Percentiles rank a stretch among this genome's conserved stretches.
Evolutionary conservation across 1,284 basidiomycete species (phyloP).

Genomic region (Hymenochaete sp.): DNA sequence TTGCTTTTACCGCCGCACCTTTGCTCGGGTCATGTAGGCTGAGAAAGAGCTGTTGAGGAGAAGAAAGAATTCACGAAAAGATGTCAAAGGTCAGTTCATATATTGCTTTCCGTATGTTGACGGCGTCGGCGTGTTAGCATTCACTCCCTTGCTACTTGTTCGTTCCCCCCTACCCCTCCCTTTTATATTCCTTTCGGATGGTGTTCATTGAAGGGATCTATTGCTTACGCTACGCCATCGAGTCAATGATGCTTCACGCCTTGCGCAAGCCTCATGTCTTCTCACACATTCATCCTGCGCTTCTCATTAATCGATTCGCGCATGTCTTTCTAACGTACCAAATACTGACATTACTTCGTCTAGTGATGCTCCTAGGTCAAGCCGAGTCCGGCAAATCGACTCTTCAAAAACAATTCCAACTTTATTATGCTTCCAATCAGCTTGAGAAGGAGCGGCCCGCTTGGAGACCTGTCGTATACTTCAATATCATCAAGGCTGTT

Average conservation of each 20-base stretch:
- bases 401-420: conserved; percentile 72
- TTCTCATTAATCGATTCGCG: neutral
- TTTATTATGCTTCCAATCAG: conserved; percentile 62
- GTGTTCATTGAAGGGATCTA: too few species aligned
- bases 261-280: neutral
- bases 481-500: conserved; percentile 72
- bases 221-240: too few species aligned
- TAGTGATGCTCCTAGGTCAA: conserved; percentile 56
- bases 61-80: conserved; percentile 40
- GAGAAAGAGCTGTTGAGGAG: conserved; percentile 39
- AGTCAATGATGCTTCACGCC: neutral
- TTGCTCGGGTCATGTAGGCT: conserved; percentile 9
- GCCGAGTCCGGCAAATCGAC: conserved; percentile 76
- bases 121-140: too few species aligned
- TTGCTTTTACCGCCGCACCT: neutral
- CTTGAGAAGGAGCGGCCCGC: conserved; percentile 61
- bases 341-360: neutral
- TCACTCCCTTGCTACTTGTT: too few species aligned
- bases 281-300: neutral
- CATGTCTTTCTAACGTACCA: too few species aligned
- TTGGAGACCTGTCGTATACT: conserved; percentile 72
- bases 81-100: conserved; percentile 54
- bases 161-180: too few species aligned
- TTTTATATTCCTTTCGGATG: too few species aligned
- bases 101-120: conserved; percentile 1